Percentiles rank a stretch among this genome's conserved stretches.
phyloP scores from a whole-genome alignment of 768 basidiomycete species.

The Pleurotus salmoneostramineus region DNA sequence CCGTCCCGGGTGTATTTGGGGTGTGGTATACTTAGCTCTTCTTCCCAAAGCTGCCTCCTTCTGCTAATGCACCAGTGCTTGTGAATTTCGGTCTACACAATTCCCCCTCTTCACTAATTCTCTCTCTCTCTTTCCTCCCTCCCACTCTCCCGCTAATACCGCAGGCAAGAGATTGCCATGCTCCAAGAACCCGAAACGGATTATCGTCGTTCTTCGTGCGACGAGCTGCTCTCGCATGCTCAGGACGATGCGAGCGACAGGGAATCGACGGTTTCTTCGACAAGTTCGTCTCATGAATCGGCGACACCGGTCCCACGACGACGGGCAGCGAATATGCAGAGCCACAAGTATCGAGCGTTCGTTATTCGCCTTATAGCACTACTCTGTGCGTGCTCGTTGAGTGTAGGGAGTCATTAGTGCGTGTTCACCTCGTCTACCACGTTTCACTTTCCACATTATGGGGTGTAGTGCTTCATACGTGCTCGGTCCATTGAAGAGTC shows the following conservation, averaged over 20 bases:
- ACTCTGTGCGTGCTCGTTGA: constrained; percentile 68
- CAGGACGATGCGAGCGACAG: constrained; percentile 8
- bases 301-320: neutral
- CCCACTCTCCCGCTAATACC: neutral
- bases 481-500: constrained; percentile 75
- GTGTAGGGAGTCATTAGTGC: constrained; percentile 76
- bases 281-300: neutral
- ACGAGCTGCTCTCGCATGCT: constrained; percentile 19
- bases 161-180: neutral
- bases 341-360: constrained; percentile 25
- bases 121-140: neutral
- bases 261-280: neutral
- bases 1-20: neutral
- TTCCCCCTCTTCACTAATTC: neutral
- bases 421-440: constrained; percentile 14
- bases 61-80: neutral
- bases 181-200: constrained; percentile 10
- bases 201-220: constrained; percentile 24
- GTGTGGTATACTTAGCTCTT: neutral
- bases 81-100: neutral
- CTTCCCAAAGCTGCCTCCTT: neutral
- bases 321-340: neutral
- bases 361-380: constrained; percentile 59
- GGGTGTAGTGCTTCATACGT: constrained; percentile 60
- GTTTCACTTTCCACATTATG: no score